phyloP scores from a whole-genome alignment of 2,329 filamentous ascomycete species.

The Coniochaeta sp. region DNA sequence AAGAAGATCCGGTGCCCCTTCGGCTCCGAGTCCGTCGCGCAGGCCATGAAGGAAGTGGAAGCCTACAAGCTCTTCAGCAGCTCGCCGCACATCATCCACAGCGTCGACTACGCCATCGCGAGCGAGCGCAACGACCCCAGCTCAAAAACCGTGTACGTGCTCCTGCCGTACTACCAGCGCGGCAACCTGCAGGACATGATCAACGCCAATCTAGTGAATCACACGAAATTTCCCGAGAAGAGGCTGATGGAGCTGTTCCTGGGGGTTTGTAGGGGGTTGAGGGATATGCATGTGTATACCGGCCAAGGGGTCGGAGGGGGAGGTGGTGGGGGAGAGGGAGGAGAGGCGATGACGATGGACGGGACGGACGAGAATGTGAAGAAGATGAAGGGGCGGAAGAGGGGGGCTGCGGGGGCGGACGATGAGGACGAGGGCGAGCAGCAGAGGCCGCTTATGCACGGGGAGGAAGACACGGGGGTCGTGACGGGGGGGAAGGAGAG shows the following conservation, averaged over 20 bases:
- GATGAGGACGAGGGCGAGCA: constrained; percentile 68
- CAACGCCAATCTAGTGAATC: constrained; percentile 96
- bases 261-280: constrained; percentile 81
- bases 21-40: constrained; percentile 89
- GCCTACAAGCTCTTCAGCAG: constrained; percentile 86
- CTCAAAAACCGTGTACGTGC: constrained; percentile 91
- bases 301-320: no score
- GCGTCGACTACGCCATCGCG: constrained; percentile 75
- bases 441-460: constrained; percentile 75
- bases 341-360: constrained; percentile 42
- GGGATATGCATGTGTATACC: constrained; percentile 85
- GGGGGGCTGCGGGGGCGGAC: constrained; percentile 38
- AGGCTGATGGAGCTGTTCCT: constrained; percentile 84
- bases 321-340: constrained; percentile 22
- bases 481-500: constrained; percentile 57
- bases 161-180: constrained; percentile 89
- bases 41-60: constrained; percentile 94
- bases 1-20: constrained; percentile 99
- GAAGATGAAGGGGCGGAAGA: constrained; percentile 29
- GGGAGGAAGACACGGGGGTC: constrained; percentile 63
- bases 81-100: constrained; percentile 79
- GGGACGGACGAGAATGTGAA: constrained; percentile 29
- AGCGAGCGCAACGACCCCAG: constrained; percentile 56
- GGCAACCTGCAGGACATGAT: constrained; percentile 98
- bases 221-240: constrained; percentile 81